phyloP scores from a whole-genome alignment of 2,329 filamentous ascomycete genomes.

The Kalaharituber pfeilii region DNA sequence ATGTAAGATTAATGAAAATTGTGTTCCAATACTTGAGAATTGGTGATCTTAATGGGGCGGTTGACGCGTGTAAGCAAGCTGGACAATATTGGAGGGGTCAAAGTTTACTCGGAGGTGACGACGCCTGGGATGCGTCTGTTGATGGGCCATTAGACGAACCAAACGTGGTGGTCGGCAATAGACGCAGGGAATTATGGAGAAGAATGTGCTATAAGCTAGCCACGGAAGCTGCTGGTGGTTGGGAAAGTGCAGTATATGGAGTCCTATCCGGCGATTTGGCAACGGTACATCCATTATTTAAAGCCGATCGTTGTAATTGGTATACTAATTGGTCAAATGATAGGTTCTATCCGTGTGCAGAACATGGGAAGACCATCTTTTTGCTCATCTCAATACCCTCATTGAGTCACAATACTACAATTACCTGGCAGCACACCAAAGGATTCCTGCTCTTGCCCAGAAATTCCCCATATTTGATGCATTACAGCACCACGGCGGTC shows the following conservation, averaged over 20 bases:
- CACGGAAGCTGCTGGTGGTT: conserved; percentile 48
- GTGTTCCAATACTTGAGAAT: conserved; percentile 83
- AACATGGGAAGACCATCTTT: conserved; percentile 73
- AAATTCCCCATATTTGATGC: conserved; percentile 48
- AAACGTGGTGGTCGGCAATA: conserved; percentile 27
- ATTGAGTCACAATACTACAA: conserved; percentile 62
- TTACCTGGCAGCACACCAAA: conserved; percentile 43
- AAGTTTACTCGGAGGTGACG: conserved; percentile 56
- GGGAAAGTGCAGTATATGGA: conserved; percentile 80
- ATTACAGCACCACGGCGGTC: conserved; percentile 32
- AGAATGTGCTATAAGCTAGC: conserved; percentile 58
- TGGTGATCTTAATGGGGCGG: conserved; percentile 58
- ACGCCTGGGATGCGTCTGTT: conserved; percentile 34
- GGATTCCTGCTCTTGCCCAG: conserved; percentile 36
- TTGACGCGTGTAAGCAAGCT: conserved; percentile 69
- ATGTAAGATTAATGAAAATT: conserved; percentile 80
- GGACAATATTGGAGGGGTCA: conserved; percentile 81
- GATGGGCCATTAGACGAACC: conserved; percentile 32
- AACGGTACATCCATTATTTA: conserved; percentile 44
- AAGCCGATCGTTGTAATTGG: background rate
- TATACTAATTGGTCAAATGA: background rate
- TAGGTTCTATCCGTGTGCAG: conserved; percentile 40
- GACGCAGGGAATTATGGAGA: conserved; percentile 44
- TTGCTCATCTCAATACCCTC: conserved; percentile 73
- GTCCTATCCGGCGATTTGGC: conserved; percentile 69